Conservation (phyloP, 495 filamentous ascomycete species). For the Peziza echinospora region DNA sequence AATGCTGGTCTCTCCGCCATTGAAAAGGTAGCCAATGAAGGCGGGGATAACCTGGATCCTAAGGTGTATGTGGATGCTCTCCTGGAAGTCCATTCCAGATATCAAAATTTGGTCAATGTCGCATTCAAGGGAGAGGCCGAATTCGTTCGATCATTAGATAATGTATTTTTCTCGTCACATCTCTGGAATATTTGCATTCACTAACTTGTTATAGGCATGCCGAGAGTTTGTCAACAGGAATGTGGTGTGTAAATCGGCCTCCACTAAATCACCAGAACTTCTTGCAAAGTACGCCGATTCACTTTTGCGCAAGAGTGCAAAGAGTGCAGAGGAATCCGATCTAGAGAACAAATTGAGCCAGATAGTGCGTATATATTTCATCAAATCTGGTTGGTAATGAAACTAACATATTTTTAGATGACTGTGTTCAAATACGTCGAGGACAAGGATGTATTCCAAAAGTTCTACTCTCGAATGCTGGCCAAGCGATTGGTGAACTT, state of each 20-base stretch:
- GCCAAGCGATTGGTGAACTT: conserved; percentile 86
- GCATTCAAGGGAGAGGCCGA: conserved; percentile 92
- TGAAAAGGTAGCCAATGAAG: conserved; percentile 68
- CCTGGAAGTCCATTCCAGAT: conserved; percentile 81
- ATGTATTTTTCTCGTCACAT: conserved; percentile 27
- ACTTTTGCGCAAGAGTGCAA: conserved; percentile 76
- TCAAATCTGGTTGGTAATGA: background rate
- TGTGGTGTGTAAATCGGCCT: conserved; percentile 75
- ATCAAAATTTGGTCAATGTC: conserved; percentile 71
- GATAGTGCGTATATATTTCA: conserved; percentile 25
- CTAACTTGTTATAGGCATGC: conserved; percentile 42
- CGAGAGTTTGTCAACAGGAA: conserved; percentile 96
- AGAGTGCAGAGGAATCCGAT: conserved; percentile 76
- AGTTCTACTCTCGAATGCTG: conserved; percentile 94
- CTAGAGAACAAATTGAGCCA: conserved; percentile 78
- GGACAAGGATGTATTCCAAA: conserved; percentile 99
- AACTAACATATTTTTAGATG: conserved; percentile 31
- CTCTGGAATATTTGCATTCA: too few species aligned
- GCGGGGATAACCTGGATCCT: conserved; percentile 72
- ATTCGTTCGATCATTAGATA: conserved; percentile 89
- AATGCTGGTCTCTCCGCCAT: conserved; percentile 73
- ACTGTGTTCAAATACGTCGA: conserved; percentile 99
- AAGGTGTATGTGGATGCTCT: conserved; percentile 92
- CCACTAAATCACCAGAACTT: conserved; percentile 79
- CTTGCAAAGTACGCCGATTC: conserved; percentile 93